These are phyloP conservation scores for Aspergillus intermedius DNA, from an alignment of 2,329 filamentous ascomycete species.

Conservation along the genomic window DNA sequence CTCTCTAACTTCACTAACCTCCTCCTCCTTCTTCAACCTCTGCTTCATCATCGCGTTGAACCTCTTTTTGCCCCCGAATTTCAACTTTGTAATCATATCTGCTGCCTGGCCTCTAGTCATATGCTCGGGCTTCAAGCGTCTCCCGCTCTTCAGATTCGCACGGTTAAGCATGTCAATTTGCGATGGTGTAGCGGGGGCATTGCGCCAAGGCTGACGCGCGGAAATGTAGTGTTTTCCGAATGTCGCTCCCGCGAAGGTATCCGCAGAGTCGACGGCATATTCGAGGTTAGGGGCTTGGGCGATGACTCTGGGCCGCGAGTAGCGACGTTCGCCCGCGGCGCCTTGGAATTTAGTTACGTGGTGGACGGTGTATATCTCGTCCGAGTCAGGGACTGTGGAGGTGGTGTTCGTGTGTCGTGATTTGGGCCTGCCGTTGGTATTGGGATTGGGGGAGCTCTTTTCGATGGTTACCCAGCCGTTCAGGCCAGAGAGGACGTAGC, in stretches of 20 bases:
- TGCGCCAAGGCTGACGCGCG: conserved; percentile 64
- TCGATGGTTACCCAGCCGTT: conserved; percentile 56
- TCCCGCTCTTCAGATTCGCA: conserved; percentile 17
- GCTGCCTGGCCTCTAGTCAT: conserved; percentile 73
- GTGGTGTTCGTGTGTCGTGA: conserved; percentile 17
- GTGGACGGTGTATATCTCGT: conserved; percentile 23
- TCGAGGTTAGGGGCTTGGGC: conserved; percentile 60
- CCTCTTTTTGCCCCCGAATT: conserved; percentile 67
- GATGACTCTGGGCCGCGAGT: conserved; percentile 61
- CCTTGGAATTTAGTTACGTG: conserved; percentile 26
- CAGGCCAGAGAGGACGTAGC: conserved; percentile 63
- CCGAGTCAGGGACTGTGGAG: neutral
- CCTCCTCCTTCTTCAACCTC: conserved; percentile 7
- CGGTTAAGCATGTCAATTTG: conserved; percentile 43
- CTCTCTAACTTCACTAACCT: conserved; percentile 6
- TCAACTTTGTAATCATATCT: conserved; percentile 90
- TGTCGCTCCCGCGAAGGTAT: conserved; percentile 65
- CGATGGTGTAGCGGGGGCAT: conserved; percentile 51
- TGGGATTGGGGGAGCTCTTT: conserved; percentile 12
- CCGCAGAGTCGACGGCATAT: conserved; percentile 74
- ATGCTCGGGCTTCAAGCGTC: conserved; percentile 25
- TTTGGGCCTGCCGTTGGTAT: conserved; percentile 26
- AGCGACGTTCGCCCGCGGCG: conserved; percentile 46
- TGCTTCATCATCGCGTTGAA: conserved; percentile 43
- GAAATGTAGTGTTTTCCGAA: conserved; percentile 64